Percentiles rank a stretch among this genome's conserved stretches.
Evolutionary conservation across 2,329 filamentous ascomycete species (phyloP).

Genomic region (Sporothrix globosa): DNA sequence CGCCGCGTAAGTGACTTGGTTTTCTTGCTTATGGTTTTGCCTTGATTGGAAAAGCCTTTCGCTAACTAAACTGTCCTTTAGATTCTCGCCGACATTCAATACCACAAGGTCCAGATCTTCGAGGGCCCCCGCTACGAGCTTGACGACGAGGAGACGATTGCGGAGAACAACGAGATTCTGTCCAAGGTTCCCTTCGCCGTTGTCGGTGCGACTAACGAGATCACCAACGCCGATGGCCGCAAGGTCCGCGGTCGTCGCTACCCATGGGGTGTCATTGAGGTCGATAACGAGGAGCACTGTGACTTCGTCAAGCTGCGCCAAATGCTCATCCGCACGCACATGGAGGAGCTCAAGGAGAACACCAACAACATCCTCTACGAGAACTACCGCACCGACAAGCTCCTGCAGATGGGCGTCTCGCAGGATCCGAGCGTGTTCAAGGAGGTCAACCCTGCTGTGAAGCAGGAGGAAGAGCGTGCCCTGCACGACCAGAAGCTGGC

Average conservation of each 20-base stretch:
- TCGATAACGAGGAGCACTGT: conserved; percentile 99
- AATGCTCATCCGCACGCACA: conserved; percentile 99
- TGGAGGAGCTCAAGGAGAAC: conserved; percentile 99
- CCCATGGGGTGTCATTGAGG: conserved; percentile 98
- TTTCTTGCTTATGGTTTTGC: neutral
- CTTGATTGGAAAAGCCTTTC: neutral
- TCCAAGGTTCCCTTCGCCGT: conserved; percentile 99
- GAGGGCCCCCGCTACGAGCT: conserved; percentile 98
- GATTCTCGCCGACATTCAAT: conserved; percentile 96
- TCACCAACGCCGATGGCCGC: conserved; percentile 86
- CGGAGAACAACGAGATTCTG: conserved; percentile 99
- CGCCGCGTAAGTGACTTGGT: conserved; percentile 83
- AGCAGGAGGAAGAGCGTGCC: conserved; percentile 98
- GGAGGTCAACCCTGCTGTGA: conserved; percentile 99
- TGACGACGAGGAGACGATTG: conserved; percentile 98
- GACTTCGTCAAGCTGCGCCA: conserved; percentile 99
- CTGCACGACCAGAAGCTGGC: conserved; percentile 99
- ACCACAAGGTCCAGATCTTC: conserved; percentile 98
- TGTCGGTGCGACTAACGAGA: conserved; percentile 94
- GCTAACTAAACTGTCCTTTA: conserved; percentile 46
- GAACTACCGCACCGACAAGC: conserved; percentile 99
- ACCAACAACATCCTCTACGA: conserved; percentile 96
- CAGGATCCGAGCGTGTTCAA: conserved; percentile 99
- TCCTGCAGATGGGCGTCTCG: conserved; percentile 96
- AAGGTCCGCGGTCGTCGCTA: conserved; percentile 95